Evolutionary conservation across 2,329 filamentous ascomycete genomes (phyloP).

Genomic region (Lithohypha guttulata): DNA sequence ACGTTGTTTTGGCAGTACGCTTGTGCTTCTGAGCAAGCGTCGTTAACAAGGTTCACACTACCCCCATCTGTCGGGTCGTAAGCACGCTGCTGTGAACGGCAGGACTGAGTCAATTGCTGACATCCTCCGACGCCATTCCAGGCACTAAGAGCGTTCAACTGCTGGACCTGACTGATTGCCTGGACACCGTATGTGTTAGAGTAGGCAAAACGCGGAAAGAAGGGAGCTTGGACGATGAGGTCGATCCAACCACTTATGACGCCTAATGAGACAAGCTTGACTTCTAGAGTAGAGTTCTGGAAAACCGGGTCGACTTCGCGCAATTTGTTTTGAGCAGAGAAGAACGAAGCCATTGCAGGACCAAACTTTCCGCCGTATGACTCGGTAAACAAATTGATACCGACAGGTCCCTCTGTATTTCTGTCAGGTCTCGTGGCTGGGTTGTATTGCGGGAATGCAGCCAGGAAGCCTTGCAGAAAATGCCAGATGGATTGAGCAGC

Average conservation of each 20-base stretch:
- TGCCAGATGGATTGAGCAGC: constrained; percentile 55
- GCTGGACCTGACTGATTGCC: constrained; percentile 34
- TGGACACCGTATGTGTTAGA: constrained; percentile 49
- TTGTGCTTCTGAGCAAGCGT: constrained; percentile 22
- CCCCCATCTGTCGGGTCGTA: constrained; percentile 21
- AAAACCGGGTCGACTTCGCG: constrained; percentile 42
- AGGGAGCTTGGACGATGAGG: constrained; percentile 43
- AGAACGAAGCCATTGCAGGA: constrained; percentile 49
- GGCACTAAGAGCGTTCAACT: constrained; percentile 21
- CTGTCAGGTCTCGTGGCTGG: constrained; percentile 34
- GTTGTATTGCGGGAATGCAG: constrained; percentile 48
- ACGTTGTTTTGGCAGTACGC: constrained; percentile 28
- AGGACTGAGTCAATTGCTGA: constrained; percentile 19
- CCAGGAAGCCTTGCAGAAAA: constrained; percentile 45
- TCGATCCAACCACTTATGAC: constrained; percentile 65
- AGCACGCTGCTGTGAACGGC: constrained; percentile 16
- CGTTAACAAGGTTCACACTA: constrained; percentile 18
- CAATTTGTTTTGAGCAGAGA: constrained; percentile 51
- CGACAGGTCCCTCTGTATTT: constrained; percentile 29
- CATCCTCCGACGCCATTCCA: constrained; percentile 20
- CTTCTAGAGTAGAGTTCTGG: constrained; percentile 19
- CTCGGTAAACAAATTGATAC: constrained; percentile 57
- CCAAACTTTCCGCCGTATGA: constrained; percentile 63
- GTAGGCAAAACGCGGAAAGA: constrained; percentile 32
- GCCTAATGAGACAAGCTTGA: constrained; percentile 47